These are phyloP conservation scores for Lippia alba DNA, from an alignment of 305 asterid species.

Conservation along the genomic window DNA sequence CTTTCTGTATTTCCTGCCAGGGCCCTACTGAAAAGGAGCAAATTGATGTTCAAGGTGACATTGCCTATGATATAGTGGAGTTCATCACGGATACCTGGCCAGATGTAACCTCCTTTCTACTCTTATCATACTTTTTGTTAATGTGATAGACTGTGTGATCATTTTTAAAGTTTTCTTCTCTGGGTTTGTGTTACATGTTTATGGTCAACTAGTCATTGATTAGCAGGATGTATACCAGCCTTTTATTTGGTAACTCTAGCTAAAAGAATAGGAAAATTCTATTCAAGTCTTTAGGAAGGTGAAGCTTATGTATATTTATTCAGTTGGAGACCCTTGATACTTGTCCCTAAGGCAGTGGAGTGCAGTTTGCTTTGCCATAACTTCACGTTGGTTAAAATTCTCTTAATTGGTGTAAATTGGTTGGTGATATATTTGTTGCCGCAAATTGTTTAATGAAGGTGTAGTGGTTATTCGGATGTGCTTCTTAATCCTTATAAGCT, in stretches of 20 bases:
- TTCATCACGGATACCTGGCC: conserved; percentile 96
- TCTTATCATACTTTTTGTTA: conserved; percentile 18
- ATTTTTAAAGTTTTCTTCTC: neutral
- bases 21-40: conserved; percentile 99
- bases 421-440: no score
- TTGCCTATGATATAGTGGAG: conserved; percentile 91
- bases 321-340: neutral
- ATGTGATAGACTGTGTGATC: conserved; percentile 11
- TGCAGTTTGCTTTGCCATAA: no score
- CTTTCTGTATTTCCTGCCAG: conserved; percentile 45
- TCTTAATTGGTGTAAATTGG: no score
- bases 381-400: no score
- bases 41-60: conserved; percentile 99
- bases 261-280: neutral
- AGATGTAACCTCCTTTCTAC: conserved; percentile 64
- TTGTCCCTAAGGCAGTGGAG: no score
- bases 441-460: no score
- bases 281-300: neutral
- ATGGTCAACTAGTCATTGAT: conserved; percentile 9
- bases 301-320: neutral
- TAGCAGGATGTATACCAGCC: conserved; percentile 14
- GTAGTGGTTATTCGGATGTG: no score
- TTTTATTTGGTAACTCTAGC: conserved; percentile 12
- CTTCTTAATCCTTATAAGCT: no score
- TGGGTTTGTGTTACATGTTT: conserved; percentile 25